Percentiles rank a stretch among this genome's conserved stretches.
Evolutionary conservation across 2,329 filamentous ascomycete genomes (phyloP).

Genomic region (Xylaria hypoxylon): DNA sequence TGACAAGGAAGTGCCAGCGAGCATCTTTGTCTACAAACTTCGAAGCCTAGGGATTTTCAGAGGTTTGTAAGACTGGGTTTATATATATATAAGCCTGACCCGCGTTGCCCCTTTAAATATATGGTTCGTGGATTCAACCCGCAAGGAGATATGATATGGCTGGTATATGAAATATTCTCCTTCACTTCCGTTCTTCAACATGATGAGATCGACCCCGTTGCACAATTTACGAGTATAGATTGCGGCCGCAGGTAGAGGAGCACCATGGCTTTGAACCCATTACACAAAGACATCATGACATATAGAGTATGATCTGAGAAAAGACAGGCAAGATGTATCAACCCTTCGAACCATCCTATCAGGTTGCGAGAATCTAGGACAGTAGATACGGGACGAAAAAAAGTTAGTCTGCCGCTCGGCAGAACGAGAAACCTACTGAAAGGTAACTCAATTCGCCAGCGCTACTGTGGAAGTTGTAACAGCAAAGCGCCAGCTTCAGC

Average conservation of each 20-base stretch:
- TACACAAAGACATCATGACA: neutral
- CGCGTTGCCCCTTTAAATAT: neutral
- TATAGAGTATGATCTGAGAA: neutral
- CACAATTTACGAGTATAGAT: neutral
- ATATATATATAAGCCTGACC: too few relatives aligned
- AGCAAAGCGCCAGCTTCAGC: slow-evolving; percentile 46
- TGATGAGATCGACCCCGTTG: neutral
- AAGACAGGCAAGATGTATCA: slow-evolving; percentile 66
- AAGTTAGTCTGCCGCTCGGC: slow-evolving; percentile 51
- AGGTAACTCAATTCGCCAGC: slow-evolving; percentile 48
- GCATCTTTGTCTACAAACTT: too few relatives aligned
- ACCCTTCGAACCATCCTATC: slow-evolving; percentile 88
- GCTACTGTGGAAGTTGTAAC: slow-evolving; percentile 49
- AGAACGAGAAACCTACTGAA: slow-evolving; percentile 50
- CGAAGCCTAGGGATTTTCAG: too few relatives aligned
- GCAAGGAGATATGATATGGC: neutral
- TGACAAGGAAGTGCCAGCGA: too few relatives aligned
- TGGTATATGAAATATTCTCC: neutral
- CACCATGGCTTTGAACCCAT: neutral
- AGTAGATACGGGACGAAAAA: slow-evolving; percentile 84
- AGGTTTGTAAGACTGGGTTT: too few relatives aligned
- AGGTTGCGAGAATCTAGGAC: slow-evolving; percentile 78
- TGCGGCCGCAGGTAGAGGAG: neutral
- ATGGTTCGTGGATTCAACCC: neutral
- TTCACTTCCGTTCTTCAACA: neutral